Evolutionary conservation across 78 protist species (phyloP).

Genomic region (Dictyostelium firmibasis): DNA sequence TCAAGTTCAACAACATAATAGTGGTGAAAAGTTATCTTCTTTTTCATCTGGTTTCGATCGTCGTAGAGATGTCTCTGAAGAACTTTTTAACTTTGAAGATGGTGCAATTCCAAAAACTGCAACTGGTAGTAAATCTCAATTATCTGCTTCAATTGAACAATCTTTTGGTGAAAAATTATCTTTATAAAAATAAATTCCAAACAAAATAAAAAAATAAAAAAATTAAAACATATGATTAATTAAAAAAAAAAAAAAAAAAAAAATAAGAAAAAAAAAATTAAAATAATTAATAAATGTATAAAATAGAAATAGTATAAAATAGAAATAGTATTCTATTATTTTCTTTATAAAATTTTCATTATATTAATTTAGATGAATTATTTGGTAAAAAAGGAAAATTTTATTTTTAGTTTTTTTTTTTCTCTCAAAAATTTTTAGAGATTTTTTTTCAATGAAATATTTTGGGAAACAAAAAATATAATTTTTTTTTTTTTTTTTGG

Average conservation of each 20-base stretch:
- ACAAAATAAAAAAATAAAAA: not conserved
- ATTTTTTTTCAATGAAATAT: not conserved
- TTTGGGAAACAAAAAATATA: not conserved
- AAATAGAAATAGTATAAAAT: not conserved
- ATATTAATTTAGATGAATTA: not conserved
- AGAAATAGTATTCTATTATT: too few species aligned
- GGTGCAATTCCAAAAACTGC: constrained; percentile 77
- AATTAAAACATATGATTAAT: not conserved
- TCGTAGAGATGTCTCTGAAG: constrained; percentile 58
- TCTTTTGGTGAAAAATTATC: constrained; percentile 70
- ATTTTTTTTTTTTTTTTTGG: not conserved
- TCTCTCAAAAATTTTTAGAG: not conserved
- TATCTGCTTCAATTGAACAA: constrained; percentile 48
- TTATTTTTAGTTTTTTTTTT: not conserved
- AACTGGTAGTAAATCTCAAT: constrained; percentile 24
- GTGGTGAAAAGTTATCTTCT: not conserved
- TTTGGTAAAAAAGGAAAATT: not conserved
- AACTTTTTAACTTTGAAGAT: not conserved
- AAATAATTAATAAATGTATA: not conserved
- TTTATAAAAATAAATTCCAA: not conserved
- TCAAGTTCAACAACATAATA: not conserved
- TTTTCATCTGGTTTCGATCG: constrained; percentile 53
- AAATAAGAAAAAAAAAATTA: not conserved
- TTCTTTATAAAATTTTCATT: not conserved
- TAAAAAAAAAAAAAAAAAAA: not conserved